A percentile compares a stretch with the other conserved stretches of the same genome.
Evolutionary conservation across 495 filamentous ascomycete genomes (phyloP).

Genomic region (Cairneyella variabilis): DNA sequence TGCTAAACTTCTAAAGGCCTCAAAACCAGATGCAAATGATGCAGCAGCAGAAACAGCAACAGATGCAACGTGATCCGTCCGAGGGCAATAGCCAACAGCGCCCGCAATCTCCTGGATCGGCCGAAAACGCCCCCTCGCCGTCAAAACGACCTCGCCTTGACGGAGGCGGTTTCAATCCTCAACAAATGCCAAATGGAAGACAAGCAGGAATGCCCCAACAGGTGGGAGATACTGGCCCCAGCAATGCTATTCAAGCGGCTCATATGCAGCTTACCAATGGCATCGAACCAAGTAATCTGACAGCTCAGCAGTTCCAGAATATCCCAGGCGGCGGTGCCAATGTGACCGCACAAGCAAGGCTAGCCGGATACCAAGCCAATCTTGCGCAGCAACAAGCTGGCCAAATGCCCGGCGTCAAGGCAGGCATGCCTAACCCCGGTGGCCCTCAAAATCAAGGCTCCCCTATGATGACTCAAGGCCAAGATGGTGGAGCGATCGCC

Average conservation of each 20-base stretch:
- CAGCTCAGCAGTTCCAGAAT: constrained; percentile 71
- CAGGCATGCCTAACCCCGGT: constrained; percentile 47
- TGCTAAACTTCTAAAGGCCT: constrained; percentile 39
- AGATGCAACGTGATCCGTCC: constrained; percentile 82
- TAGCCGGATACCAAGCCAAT: constrained; percentile 81
- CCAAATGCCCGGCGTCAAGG: constrained; percentile 65
- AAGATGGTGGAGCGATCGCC: constrained; percentile 54
- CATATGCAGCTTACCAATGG: constrained; percentile 72
- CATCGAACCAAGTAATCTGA: constrained; percentile 69
- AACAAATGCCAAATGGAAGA: constrained; percentile 68
- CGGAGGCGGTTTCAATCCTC: constrained; percentile 63
- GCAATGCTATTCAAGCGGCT: constrained; percentile 45
- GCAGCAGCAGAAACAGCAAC: constrained; percentile 56
- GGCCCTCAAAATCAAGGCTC: constrained; percentile 64
- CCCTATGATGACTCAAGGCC: constrained; percentile 70
- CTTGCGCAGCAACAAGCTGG: constrained; percentile 75
- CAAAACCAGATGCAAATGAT: constrained; percentile 69
- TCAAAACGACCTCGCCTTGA: constrained; percentile 90
- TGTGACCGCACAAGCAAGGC: constrained; percentile 64
- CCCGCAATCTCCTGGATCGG: constrained; percentile 74
- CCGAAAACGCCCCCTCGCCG: constrained; percentile 87
- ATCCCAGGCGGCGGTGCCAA: constrained; percentile 48
- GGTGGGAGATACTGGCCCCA: constrained; percentile 52
- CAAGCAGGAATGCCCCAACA: constrained; percentile 68
- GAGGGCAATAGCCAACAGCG: constrained; percentile 80